Evolutionary conservation across 2,329 filamentous ascomycete species (phyloP).

Genomic region (Alternaria rosae): DNA sequence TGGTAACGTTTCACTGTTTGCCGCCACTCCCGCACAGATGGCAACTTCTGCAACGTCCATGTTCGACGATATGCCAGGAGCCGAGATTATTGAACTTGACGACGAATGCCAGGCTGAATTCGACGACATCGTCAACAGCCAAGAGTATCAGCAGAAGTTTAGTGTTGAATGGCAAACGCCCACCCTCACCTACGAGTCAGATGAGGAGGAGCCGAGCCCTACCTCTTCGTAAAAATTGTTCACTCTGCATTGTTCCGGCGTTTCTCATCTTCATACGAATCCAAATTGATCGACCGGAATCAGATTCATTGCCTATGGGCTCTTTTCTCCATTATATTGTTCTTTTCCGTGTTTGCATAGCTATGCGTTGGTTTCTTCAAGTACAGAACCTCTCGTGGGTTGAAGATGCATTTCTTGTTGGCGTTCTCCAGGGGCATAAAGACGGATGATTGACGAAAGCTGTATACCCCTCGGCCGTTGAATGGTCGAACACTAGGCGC

Average conservation of each 20-base stretch:
- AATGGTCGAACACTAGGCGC: background rate
- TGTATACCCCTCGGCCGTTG: conserved; percentile 5
- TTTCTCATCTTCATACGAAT: conserved; percentile 1
- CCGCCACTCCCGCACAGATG: conserved; percentile 24
- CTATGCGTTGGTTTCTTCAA: background rate
- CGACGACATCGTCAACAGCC: conserved; percentile 11
- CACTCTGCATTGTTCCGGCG: conserved; percentile 7
- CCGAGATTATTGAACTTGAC: conserved; percentile 27
- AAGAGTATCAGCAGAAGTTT: conserved; percentile 21
- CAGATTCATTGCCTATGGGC: background rate
- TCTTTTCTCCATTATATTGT: background rate
- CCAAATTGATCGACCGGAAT: background rate
- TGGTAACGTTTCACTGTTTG: conserved; percentile 30
- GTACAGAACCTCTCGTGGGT: background rate
- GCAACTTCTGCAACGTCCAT: conserved; percentile 10
- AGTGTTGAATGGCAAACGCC: conserved; percentile 24
- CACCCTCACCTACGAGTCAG: conserved; percentile 30
- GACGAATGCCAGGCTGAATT: conserved; percentile 23
- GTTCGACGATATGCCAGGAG: conserved; percentile 30
- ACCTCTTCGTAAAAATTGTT: conserved; percentile 6
- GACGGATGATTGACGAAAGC: conserved; percentile 4
- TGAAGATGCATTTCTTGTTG: conserved; percentile 3
- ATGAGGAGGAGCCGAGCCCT: conserved; percentile 32
- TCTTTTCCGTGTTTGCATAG: background rate
- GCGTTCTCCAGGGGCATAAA: conserved; percentile 2